Percentiles rank a stretch among this genome's conserved stretches.
Conservation (phyloP, 257 asterid species). For the Capsicum pubescens region DNA sequence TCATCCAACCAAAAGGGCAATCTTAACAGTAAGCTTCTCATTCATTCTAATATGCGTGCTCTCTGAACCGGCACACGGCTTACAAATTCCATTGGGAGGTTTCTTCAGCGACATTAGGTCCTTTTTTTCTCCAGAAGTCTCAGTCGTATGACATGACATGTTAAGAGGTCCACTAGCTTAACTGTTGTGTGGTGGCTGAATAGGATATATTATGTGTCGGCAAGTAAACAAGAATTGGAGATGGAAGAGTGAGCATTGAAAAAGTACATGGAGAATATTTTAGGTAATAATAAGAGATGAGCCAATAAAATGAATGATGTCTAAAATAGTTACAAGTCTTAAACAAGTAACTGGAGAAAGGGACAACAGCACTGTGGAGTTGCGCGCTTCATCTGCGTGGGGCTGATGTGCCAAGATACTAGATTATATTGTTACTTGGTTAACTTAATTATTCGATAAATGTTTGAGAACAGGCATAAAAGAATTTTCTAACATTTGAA, state of each 20-base stretch:
- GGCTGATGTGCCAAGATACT: too few species aligned
- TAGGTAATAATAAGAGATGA: background rate
- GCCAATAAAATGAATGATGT: background rate
- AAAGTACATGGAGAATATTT: background rate
- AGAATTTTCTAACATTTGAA: too few species aligned
- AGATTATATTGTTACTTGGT: too few species aligned
- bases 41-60: background rate
- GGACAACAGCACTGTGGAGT: too few species aligned
- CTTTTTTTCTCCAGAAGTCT: background rate
- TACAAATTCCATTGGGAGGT: background rate
- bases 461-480: too few species aligned
- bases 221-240: background rate
- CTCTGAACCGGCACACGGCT: too few species aligned
- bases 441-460: too few species aligned
- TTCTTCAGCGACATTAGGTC: background rate
- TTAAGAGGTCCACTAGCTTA: background rate
- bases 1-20: too few species aligned
- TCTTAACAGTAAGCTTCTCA: too few species aligned
- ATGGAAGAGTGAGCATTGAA: background rate
- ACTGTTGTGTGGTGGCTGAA: background rate
- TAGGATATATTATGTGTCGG: background rate
- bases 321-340: background rate
- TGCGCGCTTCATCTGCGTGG: too few species aligned
- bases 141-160: background rate
- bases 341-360: background rate